These are phyloP conservation scores for Citrus sp. DNA, from an alignment of 345 rosid genomes.

Conservation along the genomic window DNA sequence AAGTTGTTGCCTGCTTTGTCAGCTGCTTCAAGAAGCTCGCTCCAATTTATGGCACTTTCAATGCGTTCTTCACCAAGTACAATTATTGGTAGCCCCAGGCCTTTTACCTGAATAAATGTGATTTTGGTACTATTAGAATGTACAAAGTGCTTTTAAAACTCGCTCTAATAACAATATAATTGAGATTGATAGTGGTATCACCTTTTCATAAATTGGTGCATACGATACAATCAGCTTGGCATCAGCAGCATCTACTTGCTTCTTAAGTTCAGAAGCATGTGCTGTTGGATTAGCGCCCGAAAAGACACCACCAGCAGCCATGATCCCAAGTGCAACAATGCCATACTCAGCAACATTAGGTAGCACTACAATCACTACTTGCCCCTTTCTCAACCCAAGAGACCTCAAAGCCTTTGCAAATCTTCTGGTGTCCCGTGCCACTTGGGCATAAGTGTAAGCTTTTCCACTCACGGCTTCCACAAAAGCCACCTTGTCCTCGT, in stretches of 20 bases:
- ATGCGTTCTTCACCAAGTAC: slow-evolving; percentile 51
- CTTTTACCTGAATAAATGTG: slow-evolving; percentile 47
- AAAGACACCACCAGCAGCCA: slow-evolving; percentile 90
- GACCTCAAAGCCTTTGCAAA: slow-evolving; percentile 76
- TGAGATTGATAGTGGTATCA: background rate
- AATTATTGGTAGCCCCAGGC: slow-evolving; percentile 50
- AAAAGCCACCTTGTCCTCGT: slow-evolving; percentile 70
- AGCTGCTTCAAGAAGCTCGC: slow-evolving; percentile 71
- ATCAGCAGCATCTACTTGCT: slow-evolving; percentile 73
- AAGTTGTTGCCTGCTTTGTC: slow-evolving; percentile 40
- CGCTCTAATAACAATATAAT: background rate
- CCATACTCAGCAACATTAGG: slow-evolving; percentile 90
- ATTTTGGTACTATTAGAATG: background rate
- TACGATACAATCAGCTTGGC: slow-evolving; percentile 79
- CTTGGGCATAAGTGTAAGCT: slow-evolving; percentile 61
- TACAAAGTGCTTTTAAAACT: background rate
- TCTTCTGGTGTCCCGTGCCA: slow-evolving; percentile 61
- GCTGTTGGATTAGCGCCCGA: slow-evolving; percentile 89
- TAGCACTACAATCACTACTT: slow-evolving; percentile 76
- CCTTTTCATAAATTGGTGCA: slow-evolving; percentile 67
- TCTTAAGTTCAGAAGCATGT: slow-evolving; percentile 70
- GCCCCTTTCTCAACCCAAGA: slow-evolving; percentile 78
- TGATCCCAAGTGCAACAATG: slow-evolving; percentile 75
- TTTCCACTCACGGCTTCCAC: slow-evolving; percentile 78
- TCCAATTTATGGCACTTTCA: slow-evolving; percentile 64